Base-by-base conservation (phyloP, 2,329 filamentous ascomycete genomes). In the Juglanconis juglandina region DNA sequence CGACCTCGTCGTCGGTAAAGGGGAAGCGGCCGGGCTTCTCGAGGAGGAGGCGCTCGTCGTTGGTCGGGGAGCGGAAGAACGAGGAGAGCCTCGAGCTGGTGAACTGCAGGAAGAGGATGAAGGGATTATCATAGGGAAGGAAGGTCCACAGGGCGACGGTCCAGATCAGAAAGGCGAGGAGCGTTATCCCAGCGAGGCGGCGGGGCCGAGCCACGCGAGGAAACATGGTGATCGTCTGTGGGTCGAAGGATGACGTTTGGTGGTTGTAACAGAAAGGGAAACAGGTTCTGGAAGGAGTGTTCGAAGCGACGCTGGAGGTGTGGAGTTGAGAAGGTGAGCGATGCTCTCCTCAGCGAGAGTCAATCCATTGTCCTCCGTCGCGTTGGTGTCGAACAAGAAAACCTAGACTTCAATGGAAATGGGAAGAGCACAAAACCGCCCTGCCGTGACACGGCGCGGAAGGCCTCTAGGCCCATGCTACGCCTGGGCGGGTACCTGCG, bases 1-100 rank as follows among this genome's bases (percentile, higher is more conserved):
- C 79, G 7, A 83, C 75, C 58, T 84, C 81, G 42, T 71, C 71
- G 55, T 71, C 69, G 41, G 79, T 69, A 58, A 81, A 74, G 58
- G 83, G 69, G 3, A 77, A 74, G 58, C 77, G 76, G n/a, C 63
- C 64, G n/a, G 73, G 73, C 54, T 71, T 64, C 65, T 69, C 64
- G 64, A 71, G 72, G 17, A 82, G 69, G 75, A 78, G 80, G 35
- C 74, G 73, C 59, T 81, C 78, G 66, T 70, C 66, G 13, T 67
- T 65, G 41, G 67, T 59, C 7, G 69, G 64, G 32, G 65, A 66
- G 34, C 68, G 69, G 14, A 77, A 59, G 32, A 67, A 60, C 55
- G 72, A 71, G 47, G 69, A 64, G 39, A 63, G 52, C n/a, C 62
- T 58, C 24, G 65, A 64, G 1, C 61, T 50, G 51, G 68, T 68